Evolutionary conservation across 78 protist genomes (phyloP), one percentile per base, ranked within the genome.

Genomic region (Cavenderia fasciculata): DNA sequence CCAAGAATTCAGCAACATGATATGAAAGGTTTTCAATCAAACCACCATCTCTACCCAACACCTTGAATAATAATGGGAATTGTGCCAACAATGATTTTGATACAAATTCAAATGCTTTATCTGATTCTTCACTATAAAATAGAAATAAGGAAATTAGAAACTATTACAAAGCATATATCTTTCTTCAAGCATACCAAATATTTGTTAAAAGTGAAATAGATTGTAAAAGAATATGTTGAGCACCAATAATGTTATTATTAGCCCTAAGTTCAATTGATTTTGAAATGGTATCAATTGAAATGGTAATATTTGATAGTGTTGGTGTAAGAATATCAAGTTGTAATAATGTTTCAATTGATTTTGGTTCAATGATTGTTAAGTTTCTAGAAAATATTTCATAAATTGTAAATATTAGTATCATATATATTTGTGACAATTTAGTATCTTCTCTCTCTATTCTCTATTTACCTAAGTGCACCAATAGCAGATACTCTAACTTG

Each of bases 171-270:
- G n/a, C n/a, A n/a, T n/a, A n/a, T n/a, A n/a, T n/a, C n/a, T n/a
- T n/a, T 33, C 10, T 31, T 33, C 2, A 2, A 29, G 66, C 47
- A 4, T 79, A 79, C 88, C 66, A 47, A 44, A 82, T 4, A 31
- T 82, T 82, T n/a, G 63, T 82, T 16, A 82, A 34, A 46, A 82
- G 21, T 12, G 90, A 46, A 14, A 82, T 33, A 6, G 78, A 23
- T 68, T 82, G 90, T 36, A 68, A 25, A 43, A 82, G 21, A 10
- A 82, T 74, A 54, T 82, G 90, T 82, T 82, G 90, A 25, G 23
- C 18, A 40, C 57, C 76, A n/a, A n/a, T n/a, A n/a, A n/a, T n/a
- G n/a, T n/a, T n/a, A n/a, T n/a, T n/a, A n/a, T n/a, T n/a, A n/a
- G n/a, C n/a, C n/a, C n/a, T n/a, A n/a, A n/a, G n/a, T n/a, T n/a